phyloP scores from a whole-genome alignment of 352 stramenopile genomes.

The Halophytophthora polymorphica region DNA sequence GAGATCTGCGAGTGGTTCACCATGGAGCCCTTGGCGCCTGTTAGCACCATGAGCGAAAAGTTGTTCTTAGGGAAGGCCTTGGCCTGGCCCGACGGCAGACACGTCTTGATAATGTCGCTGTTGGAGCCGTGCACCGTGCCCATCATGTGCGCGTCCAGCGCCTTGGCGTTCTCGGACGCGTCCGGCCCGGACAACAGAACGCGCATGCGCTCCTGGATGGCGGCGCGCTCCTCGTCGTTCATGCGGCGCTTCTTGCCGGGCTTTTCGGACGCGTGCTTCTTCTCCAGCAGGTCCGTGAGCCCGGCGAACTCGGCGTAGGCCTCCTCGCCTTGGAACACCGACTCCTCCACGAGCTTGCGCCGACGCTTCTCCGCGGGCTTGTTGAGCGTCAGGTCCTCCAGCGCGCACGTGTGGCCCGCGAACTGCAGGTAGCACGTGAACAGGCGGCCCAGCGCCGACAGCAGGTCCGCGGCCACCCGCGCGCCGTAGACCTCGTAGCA shows the following conservation, averaged over 20 bases:
- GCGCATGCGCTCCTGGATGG: slow-evolving; percentile 78
- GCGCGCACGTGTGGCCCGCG: slow-evolving; percentile 97
- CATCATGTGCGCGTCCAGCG: slow-evolving; percentile 89
- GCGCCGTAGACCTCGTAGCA: slow-evolving; percentile 91
- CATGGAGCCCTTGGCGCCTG: slow-evolving; percentile 99
- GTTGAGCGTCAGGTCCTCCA: slow-evolving; percentile 98
- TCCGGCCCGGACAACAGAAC: slow-evolving; percentile 68
- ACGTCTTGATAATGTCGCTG: slow-evolving; percentile 99
- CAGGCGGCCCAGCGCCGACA: slow-evolving; percentile 86
- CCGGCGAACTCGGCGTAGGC: slow-evolving; percentile 85
- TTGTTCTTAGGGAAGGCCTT: slow-evolving; percentile 98
- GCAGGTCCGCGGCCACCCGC: slow-evolving; percentile 78
- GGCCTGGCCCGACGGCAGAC: slow-evolving; percentile 95
- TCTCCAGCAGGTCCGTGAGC: slow-evolving; percentile 59
- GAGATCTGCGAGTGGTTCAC: slow-evolving; percentile 99
- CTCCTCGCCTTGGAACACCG: slow-evolving; percentile 75
- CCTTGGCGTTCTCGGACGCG: slow-evolving; percentile 69
- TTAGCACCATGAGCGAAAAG: slow-evolving; percentile 99
- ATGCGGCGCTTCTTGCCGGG: slow-evolving; percentile 74
- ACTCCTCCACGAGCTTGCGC: slow-evolving; percentile 86
- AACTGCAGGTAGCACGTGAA: slow-evolving; percentile 99
- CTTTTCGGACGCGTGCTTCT: slow-evolving; percentile 53
- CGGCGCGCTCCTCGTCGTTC: slow-evolving; percentile 71
- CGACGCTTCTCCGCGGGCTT: slow-evolving; percentile 90
- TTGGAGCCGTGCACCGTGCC: slow-evolving; percentile 87